phyloP scores from a whole-genome alignment of 2,329 filamentous ascomycete species.

The Rhynchosporium agropyri region DNA sequence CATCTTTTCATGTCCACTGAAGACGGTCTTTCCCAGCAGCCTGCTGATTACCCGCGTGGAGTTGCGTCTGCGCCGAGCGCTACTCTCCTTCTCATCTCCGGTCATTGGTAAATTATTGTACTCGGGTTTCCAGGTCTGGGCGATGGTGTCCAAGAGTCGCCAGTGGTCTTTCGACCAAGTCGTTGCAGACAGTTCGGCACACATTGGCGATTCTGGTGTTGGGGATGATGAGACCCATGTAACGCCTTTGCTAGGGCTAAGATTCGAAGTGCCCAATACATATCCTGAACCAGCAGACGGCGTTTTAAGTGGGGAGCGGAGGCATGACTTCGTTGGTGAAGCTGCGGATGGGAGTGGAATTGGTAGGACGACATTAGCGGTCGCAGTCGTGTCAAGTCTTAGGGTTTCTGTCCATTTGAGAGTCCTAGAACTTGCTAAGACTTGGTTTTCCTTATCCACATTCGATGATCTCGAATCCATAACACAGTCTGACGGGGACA shows the following conservation, averaged over 20 bases:
- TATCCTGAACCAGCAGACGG: slow-evolving; percentile 16
- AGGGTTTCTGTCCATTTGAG: slow-evolving; percentile 37
- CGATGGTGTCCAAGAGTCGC: slow-evolving; percentile 38
- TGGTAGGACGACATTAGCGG: slow-evolving; percentile 16
- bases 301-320: slow-evolving; percentile 39
- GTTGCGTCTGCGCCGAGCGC: slow-evolving; percentile 31
- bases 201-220: slow-evolving; percentile 29
- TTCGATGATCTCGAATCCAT: slow-evolving; percentile 21
- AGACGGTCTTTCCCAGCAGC: slow-evolving; percentile 39
- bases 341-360: slow-evolving; percentile 18
- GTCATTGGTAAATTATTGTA: slow-evolving; percentile 18
- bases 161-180: slow-evolving; percentile 41
- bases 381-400: slow-evolving; percentile 18
- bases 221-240: slow-evolving; percentile 42
- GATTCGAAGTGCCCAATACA: slow-evolving; percentile 10
- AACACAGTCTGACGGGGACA: slow-evolving; percentile 19
- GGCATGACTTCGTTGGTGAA: slow-evolving; percentile 41
- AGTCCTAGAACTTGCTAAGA: slow-evolving; percentile 21
- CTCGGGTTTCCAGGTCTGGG: slow-evolving; percentile 37
- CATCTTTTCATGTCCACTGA: slow-evolving; percentile 33
- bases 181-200: slow-evolving; percentile 32
- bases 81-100: slow-evolving; percentile 14
- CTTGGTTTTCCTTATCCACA: slow-evolving; percentile 30
- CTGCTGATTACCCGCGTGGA: slow-evolving; percentile 39
- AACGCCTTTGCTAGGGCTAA: slow-evolving; percentile 38